phyloP scores from a whole-genome alignment of 2,329 filamentous ascomycete genomes.

The Aspergillus hortae region DNA sequence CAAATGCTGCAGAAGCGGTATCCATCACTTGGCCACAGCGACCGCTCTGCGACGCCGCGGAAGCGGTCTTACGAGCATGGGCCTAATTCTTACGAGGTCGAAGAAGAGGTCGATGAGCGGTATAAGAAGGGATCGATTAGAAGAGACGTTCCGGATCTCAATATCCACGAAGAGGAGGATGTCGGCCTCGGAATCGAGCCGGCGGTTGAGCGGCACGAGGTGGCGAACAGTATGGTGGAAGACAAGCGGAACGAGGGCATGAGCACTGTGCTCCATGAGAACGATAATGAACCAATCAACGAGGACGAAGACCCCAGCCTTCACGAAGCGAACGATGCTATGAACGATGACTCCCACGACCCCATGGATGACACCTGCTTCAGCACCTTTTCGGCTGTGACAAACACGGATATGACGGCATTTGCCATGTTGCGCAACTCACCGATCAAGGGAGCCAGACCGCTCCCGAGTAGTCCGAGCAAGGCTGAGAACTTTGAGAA shows the following conservation, averaged over 20 bases:
- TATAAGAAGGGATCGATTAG: slow-evolving; percentile 25
- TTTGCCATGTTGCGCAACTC: slow-evolving; percentile 69
- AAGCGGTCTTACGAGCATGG: slow-evolving; percentile 21
- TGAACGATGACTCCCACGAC: slow-evolving; percentile 30
- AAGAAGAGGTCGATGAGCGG: slow-evolving; percentile 15
- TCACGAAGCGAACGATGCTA: slow-evolving; percentile 23
- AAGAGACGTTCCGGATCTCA: slow-evolving; percentile 19
- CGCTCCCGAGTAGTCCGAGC: slow-evolving; percentile 41
- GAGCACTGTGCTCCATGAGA: slow-evolving; percentile 37
- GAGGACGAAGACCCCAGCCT: slow-evolving; percentile 21
- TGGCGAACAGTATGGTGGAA: slow-evolving; percentile 35
- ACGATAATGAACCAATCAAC: slow-evolving; percentile 15
- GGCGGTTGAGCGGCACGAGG: slow-evolving; percentile 17
- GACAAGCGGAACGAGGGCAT: slow-evolving; percentile 40
- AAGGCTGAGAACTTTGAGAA: slow-evolving; percentile 19
- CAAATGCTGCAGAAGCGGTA: slow-evolving; percentile 18
- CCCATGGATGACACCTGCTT: slow-evolving; percentile 52
- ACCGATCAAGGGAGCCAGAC: slow-evolving; percentile 48
- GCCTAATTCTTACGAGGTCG: slow-evolving; percentile 12
- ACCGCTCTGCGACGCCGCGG: slow-evolving; percentile 16
- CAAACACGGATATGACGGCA: slow-evolving; percentile 70
- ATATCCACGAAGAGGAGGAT: slow-evolving; percentile 28
- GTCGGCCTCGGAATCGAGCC: slow-evolving; percentile 19
- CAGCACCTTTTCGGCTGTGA: slow-evolving; percentile 85
- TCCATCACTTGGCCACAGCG: slow-evolving; percentile 7